A percentile compares a stretch with the other conserved stretches of the same genome.
phyloP scores from a whole-genome alignment of 441 rosid species.

The Brassica balearica region DNA sequence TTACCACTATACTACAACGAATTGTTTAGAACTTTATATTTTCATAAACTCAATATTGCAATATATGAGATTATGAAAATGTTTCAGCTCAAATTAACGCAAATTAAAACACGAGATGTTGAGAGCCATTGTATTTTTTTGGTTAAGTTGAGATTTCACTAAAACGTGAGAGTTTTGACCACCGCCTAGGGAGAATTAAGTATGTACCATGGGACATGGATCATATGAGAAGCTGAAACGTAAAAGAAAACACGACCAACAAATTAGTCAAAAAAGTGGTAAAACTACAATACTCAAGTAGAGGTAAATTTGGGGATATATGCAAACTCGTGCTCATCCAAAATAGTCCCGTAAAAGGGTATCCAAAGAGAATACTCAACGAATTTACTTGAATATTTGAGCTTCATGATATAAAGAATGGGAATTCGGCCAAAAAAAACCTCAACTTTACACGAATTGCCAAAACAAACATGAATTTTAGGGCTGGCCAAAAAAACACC shows the following conservation, averaged over 20 bases:
- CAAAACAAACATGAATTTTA: too few relatives aligned
- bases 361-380: neutral
- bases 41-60: neutral
- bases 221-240: neutral
- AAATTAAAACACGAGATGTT: too few relatives aligned
- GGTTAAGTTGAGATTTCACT: neutral
- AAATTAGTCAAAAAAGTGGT: neutral
- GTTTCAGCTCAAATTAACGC: too few relatives aligned
- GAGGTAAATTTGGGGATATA: neutral
- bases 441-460: too few relatives aligned
- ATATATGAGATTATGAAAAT: too few relatives aligned
- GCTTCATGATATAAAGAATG: neutral
- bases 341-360: neutral
- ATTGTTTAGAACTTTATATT: neutral
- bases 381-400: neutral
- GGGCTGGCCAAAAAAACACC: too few relatives aligned
- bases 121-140: neutral
- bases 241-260: neutral
- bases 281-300: neutral
- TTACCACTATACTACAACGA: too few relatives aligned
- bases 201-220: neutral
- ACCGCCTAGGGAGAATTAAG: neutral
- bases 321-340: neutral
- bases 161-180: neutral
- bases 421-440: too few relatives aligned